Evolutionary conservation across 805 yeast species (phyloP).

Genomic region (Monosporozyma aerobia): DNA sequence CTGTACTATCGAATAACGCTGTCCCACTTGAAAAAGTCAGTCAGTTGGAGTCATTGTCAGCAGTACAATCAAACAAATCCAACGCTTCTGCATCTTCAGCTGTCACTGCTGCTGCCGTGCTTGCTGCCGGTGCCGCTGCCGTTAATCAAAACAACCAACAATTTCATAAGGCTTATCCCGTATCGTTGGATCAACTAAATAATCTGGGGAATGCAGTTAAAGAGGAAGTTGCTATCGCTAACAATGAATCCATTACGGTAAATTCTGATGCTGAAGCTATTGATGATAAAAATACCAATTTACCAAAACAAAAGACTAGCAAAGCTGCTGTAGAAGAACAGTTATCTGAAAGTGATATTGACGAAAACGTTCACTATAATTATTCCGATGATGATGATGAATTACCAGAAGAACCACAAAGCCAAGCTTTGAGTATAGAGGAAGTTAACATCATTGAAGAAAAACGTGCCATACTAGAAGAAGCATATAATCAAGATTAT

Average conservation of each 20-base stretch:
- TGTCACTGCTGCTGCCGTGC: constrained; percentile 18
- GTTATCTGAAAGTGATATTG: neutral
- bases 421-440: constrained; percentile 10
- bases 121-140: constrained; percentile 23
- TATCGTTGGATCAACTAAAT: neutral
- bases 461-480: constrained; percentile 8
- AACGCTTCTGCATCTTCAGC: constrained; percentile 11
- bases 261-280: neutral
- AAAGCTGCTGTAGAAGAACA: neutral
- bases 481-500: constrained; percentile 11
- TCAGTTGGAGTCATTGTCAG: neutral
- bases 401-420: constrained; percentile 8
- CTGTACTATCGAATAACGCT: neutral
- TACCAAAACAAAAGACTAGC: neutral
- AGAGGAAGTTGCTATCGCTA: neutral
- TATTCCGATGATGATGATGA: constrained; percentile 12
- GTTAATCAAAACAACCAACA: constrained; percentile 19
- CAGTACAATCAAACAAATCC: neutral
- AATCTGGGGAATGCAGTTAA: neutral
- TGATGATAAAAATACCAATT: neutral
- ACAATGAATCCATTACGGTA: neutral
- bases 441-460: constrained; percentile 8
- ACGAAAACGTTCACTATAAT: constrained; percentile 2
- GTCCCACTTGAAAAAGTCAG: neutral
- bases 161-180: constrained; percentile 8